Evolutionary conservation across 179 eudicot species (phyloP), one percentile per base, ranked within the genome.

Genomic region (Camellia oleifera): DNA sequence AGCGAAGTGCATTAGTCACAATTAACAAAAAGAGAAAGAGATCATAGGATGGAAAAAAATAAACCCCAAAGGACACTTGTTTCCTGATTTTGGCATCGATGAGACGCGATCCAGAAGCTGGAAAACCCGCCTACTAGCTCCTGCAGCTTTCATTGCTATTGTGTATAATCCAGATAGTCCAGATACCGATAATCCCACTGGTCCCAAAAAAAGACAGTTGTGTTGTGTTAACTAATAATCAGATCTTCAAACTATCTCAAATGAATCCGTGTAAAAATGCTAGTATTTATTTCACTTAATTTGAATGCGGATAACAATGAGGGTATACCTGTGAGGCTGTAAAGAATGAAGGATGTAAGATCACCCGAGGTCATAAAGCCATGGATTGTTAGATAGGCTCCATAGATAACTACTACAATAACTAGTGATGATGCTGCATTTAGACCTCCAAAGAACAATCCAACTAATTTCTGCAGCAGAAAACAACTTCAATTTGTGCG

Each of bases 111-210:
- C 98, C 72, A 92, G 85, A 80, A 94, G 91, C 84, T 94, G 98
- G 83, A 94, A 94, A 75, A 94, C 97, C 52, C 98, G 87, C 85
- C 97, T 92, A 79, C 98, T 94, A n/a, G 98, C 97, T 79, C 98
- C 98, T n/a, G 97, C 94, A 77, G 98, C 98, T 89, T 94, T 94
- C 98, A 94, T 92, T 45, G 88, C 94, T 45, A 87, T 88, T 5
- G 97, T 90, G 85, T 92, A 94, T 79, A 94, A 78, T 40, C 93
- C 88, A 15, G 98, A 88, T 7, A 94, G 83, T 74, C 91, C 90
- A 77, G 98, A 92, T 76, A 94, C 87, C 0, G 97, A 89, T 42
- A 89, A 85, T 65, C 98, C 98, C 82, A 94, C 98, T 94, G 89
- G 40, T 32, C 40, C 89, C 86, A 73, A 56, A 14, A 12, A 60